A percentile compares a stretch with the other conserved stretches of the same genome.
phyloP scores from a whole-genome alignment of 2,329 filamentous ascomycete species.

The Penicillium occitanis region DNA sequence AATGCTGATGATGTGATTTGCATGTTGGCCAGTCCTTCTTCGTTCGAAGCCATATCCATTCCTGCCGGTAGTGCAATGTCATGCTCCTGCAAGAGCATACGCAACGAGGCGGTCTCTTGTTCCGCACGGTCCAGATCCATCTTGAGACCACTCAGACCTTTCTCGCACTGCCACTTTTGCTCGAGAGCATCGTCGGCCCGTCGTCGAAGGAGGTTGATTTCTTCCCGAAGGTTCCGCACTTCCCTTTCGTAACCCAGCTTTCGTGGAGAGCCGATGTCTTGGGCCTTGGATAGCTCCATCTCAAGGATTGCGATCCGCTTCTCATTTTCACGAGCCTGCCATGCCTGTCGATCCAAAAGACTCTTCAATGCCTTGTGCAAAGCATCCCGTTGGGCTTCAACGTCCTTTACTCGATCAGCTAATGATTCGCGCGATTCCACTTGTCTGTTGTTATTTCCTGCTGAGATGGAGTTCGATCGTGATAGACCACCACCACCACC shows the following conservation, averaged over 20 bases:
- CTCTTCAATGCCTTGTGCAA: constrained; percentile 83
- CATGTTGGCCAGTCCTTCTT: constrained; percentile 43
- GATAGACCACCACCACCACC: constrained; percentile 52
- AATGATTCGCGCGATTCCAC: constrained; percentile 65
- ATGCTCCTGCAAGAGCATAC: constrained; percentile 74
- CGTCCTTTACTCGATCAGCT: constrained; percentile 81
- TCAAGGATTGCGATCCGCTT: constrained; percentile 78
- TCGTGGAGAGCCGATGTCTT: constrained; percentile 62
- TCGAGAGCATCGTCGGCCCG: constrained; percentile 92
- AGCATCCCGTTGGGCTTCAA: constrained; percentile 90
- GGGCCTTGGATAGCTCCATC: constrained; percentile 71
- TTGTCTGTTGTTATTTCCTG: constrained; percentile 43
- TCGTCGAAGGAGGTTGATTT: constrained; percentile 79
- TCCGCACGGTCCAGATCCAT: constrained; percentile 96
- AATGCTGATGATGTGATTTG: constrained; percentile 69
- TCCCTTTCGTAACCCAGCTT: constrained; percentile 81
- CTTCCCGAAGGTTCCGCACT: constrained; percentile 73
- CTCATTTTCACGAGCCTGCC: constrained; percentile 77
- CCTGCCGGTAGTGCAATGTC: constrained; percentile 73
- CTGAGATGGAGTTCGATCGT: constrained; percentile 56
- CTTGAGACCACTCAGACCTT: constrained; percentile 81
- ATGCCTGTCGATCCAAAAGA: constrained; percentile 79
- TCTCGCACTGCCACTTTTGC: constrained; percentile 95
- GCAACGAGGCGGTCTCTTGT: constrained; percentile 84
- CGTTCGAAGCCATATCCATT: constrained; percentile 52